Conservation (phyloP, 345 rosid genomes). For the Citrus hindsii region DNA sequence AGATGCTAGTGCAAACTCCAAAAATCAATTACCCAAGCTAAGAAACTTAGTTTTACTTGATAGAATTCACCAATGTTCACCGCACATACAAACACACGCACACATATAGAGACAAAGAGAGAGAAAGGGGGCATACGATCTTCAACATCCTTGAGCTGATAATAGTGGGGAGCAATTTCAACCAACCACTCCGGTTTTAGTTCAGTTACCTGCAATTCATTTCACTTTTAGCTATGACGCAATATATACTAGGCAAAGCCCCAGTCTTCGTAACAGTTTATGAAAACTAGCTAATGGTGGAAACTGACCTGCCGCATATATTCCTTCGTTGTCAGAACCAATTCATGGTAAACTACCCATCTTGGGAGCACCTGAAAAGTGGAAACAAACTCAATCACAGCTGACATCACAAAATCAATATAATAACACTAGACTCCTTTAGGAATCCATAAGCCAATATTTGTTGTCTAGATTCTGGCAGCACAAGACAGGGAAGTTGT, state of each 20-base stretch:
- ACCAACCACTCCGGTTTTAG: slow-evolving; percentile 98
- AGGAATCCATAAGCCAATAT: not conserved
- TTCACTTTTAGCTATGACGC: slow-evolving; percentile 17
- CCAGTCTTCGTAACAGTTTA: not conserved
- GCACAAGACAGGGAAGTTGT: not conserved
- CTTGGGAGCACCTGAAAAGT: slow-evolving; percentile 75
- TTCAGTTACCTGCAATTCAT: slow-evolving; percentile 74
- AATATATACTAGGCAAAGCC: not conserved
- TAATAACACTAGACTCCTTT: not conserved
- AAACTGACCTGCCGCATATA: slow-evolving; percentile 78
- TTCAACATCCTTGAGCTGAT: slow-evolving; percentile 95
- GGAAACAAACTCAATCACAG: not conserved
- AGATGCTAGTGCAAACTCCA: not conserved
- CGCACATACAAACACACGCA: not conserved
- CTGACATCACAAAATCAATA: not conserved
- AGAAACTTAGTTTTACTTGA: not conserved
- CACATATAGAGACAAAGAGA: slow-evolving; percentile 1
- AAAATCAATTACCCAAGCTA: not conserved
- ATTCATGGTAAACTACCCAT: slow-evolving; percentile 90
- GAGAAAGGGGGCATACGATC: slow-evolving; percentile 51
- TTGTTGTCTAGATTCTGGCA: not conserved
- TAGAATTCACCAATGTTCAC: not conserved
- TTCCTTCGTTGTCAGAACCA: slow-evolving; percentile 90
- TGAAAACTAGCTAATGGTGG: not conserved
- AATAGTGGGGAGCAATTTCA: slow-evolving; percentile 94